These are phyloP conservation scores for Cajanus cajan DNA, from an alignment of 306 rosid species.

Conservation along the genomic window DNA sequence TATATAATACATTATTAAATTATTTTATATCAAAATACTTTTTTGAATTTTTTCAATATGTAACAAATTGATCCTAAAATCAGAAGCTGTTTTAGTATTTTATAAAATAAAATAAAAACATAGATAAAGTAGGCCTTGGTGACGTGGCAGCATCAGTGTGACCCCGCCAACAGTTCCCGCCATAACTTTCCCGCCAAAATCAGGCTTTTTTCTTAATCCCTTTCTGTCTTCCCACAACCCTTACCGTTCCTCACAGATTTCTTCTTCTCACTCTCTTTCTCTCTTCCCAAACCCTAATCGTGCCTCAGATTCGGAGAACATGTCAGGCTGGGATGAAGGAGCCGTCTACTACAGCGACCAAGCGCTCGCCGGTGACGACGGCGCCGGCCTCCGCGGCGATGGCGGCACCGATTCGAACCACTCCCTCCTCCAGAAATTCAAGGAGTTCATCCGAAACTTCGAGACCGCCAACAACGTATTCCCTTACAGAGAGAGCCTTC, in stretches of 20 bases:
- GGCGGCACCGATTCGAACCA: slow-evolving; percentile 52
- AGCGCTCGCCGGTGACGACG: slow-evolving; percentile 79
- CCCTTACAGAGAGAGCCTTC: slow-evolving; percentile 84
- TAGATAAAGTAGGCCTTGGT: too few species aligned
- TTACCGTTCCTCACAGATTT: neutral
- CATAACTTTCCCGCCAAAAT: slow-evolving; percentile 31
- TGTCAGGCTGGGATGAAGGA: slow-evolving; percentile 99
- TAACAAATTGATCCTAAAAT: too few species aligned
- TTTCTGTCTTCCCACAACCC: neutral
- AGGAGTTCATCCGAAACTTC: slow-evolving; percentile 91
- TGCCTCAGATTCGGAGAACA: slow-evolving; percentile 22
- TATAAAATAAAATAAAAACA: too few species aligned
- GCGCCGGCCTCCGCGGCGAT: slow-evolving; percentile 43
- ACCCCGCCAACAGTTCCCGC: slow-evolving; percentile 11
- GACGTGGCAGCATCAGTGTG: neutral
- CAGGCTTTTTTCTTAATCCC: neutral
- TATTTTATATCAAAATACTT: too few species aligned
- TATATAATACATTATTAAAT: too few species aligned
- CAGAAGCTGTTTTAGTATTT: too few species aligned
- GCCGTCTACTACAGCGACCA: slow-evolving; percentile 94
- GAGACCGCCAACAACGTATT: slow-evolving; percentile 67
- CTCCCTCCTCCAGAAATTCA: slow-evolving; percentile 74
- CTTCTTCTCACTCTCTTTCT: neutral
- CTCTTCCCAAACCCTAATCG: slow-evolving; percentile 17
- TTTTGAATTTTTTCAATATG: too few species aligned